These are phyloP conservation scores for Penicillium sp. DNA, from an alignment of 2,329 filamentous ascomycete genomes.

Conservation along the genomic window DNA sequence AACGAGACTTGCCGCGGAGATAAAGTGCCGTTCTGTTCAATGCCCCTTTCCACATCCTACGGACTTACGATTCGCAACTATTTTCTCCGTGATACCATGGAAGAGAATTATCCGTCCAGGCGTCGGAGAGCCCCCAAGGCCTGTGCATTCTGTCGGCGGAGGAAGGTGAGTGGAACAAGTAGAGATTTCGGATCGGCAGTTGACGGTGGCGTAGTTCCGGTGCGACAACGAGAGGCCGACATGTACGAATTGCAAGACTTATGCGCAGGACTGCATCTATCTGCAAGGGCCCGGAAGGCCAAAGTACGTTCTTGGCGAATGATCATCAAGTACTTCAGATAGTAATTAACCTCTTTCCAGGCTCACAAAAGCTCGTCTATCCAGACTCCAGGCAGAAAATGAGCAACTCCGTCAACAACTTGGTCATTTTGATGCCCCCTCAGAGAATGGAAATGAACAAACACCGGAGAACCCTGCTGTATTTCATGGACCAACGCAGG, in stretches of 20 bases:
- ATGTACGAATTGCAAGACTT: constrained; percentile 15
- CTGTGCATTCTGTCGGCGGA: constrained; percentile 16
- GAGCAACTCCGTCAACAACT: constrained; percentile 15
- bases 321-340: no score
- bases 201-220: no score
- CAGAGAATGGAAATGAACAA: background rate
- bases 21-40: no score
- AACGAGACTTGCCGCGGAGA: constrained; percentile 13
- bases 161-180: constrained; percentile 20
- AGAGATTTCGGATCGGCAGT: no score
- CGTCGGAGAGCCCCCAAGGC: constrained; percentile 16
- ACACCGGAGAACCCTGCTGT: background rate
- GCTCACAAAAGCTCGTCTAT: constrained; percentile 18
- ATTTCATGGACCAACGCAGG: no score
- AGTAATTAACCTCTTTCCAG: no score
- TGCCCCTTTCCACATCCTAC: no score
- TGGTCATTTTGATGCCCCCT: background rate
- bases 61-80: no score
- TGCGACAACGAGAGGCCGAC: constrained; percentile 15
- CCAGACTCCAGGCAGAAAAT: constrained; percentile 18
- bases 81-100: constrained; percentile 16
- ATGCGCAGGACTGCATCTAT: constrained; percentile 14
- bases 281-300: background rate
- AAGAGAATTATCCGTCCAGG: constrained; percentile 1
- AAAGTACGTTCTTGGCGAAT: no score